Base-by-base conservation (phyloP, 2,329 filamentous ascomycete genomes). In the Sporothrix phasma region DNA sequence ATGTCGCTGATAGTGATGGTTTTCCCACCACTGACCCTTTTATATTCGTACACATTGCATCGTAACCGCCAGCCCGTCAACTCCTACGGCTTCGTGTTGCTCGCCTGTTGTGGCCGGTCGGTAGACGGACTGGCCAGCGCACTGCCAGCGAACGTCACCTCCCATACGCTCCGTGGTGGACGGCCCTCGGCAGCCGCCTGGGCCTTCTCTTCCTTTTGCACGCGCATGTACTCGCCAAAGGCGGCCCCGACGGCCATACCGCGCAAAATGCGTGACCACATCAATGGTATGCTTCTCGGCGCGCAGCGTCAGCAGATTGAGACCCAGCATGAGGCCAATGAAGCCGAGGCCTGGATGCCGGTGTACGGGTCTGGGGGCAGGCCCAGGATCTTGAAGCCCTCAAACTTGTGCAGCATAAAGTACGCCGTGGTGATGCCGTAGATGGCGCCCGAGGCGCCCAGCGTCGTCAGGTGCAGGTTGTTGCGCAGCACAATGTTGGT, bases 361-460 rank as follows among this genome's bases (percentile, higher is more conserved):
- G 74, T 74, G 69, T 76, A 76, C 11, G 77, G 77, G 37, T 82
- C 79, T n/a, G 81, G 78, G 13, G 84, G 84, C 66, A 84, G 75
- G 8, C 80, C 82, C 31, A 86, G 74, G 62, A 87, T 72, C 71
- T 78, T 81, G 74, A 87, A 83, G 43, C 80, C 78, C 47, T 86
- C 82, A 64, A 77, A 76, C 62, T 78, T 75, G 70, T 86, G 80
- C 67, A 82, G 73, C 79, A 82, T 84, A 69, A 87, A 83, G 73
- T 84, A 88, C 1, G 85, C 84, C 1, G 80, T 80, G 7, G 82
- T 72, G 24, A 90, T 70, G 24, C 87, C 88, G 67, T 84, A 80
- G 5, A 87, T 76, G 41, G 83, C 84, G 11, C 84, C 87, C 6
- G 86, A 89, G 1, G 86, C 85, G n/a, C 88, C 88, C 10, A 89